Evolutionary conservation across 345 rosid genomes (phyloP).

Genomic region (Brassica carinata): DNA sequence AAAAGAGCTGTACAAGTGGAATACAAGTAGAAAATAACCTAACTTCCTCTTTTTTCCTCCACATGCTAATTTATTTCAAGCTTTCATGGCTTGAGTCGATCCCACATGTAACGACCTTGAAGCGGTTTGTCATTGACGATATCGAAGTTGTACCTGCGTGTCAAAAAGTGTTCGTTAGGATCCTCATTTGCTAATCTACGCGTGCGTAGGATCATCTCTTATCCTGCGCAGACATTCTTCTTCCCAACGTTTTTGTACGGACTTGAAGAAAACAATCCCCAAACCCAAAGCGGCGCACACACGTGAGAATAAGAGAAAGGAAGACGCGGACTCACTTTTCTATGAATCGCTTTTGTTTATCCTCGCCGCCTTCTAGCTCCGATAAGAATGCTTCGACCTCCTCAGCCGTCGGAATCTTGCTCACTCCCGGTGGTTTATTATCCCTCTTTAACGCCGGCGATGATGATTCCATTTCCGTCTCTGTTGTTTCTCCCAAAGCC

Average conservation of each 20-base stretch:
- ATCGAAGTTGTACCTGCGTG: constrained; percentile 73
- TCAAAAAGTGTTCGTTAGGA: constrained; percentile 45
- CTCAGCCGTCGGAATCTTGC: constrained; percentile 34
- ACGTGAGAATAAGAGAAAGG: background rate
- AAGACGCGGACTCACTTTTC: constrained; percentile 49
- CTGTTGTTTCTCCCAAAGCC: constrained; percentile 33
- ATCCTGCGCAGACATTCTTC: constrained; percentile 48
- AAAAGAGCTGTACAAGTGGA: constrained; percentile 32
- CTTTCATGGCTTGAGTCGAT: constrained; percentile 45
- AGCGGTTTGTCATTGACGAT: constrained; percentile 66
- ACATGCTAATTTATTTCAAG: background rate
- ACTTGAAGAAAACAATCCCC: background rate
- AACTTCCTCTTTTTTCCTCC: background rate
- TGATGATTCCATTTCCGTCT: constrained; percentile 29
- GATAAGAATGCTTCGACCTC: constrained; percentile 53
- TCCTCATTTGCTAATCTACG: constrained; percentile 40
- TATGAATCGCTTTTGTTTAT: constrained; percentile 47
- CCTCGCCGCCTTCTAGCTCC: constrained; percentile 40
- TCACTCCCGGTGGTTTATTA: constrained; percentile 17
- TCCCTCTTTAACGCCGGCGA: background rate
- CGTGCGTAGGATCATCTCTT: constrained; percentile 33
- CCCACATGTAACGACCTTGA: constrained; percentile 74
- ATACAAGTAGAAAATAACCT: background rate
- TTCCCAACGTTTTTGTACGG: constrained; percentile 14
- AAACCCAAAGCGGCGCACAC: constrained; percentile 15